Evolutionary conservation across 1,139 yeast genomes (phyloP), one percentile per base, ranked within the genome.

Genomic region (Trichomonascaceae sp.): DNA sequence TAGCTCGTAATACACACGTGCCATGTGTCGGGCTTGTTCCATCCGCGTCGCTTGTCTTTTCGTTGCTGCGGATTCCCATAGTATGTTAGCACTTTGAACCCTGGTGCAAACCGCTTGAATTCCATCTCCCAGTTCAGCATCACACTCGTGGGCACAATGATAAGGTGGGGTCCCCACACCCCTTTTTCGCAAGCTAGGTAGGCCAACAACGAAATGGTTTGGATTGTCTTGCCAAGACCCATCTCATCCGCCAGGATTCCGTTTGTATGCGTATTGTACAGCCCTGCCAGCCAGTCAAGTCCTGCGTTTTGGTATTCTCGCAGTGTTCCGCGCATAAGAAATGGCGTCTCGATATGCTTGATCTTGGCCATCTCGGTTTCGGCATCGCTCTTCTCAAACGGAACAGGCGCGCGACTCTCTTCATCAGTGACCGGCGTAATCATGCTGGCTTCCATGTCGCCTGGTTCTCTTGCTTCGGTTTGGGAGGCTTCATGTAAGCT

Each of bases 81-180:
- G 54, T 92, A 92, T 0, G 98, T 89, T 54, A 92, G 56, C 1
- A 92, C 93, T 54, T 92, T 89, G 56, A 92, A 80, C 0, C 98
- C 99, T 0, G 99, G 99, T 1, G 97, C 97, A 65, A 92, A 92
- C 46, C 94, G 75, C 52, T 89, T 92, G 60, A 92, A 87, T 54
- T 92, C 99, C 96, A 89, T 87, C 55, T 92, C 99, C 99, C 99
- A 92, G 54, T 92, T 92, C 37, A 92, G 72, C 77, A 92, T 76
- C n/a, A 92, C 99, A 14, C 96, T 84, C 0, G 99, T 92, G 2
- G 99, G 99, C 3, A 92, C 99, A 40, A 92, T 75, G 57, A 92
- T 87, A 36, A 92, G 63, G 62, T 92, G 99, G 0, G 98, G 98
- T 0, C 98, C 98, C 99, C 99, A 89, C 20, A 80, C 71, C 39